Conservation (phyloP, 2,329 filamentous ascomycete species). For the Neoscytalidium dimidiatum region DNA sequence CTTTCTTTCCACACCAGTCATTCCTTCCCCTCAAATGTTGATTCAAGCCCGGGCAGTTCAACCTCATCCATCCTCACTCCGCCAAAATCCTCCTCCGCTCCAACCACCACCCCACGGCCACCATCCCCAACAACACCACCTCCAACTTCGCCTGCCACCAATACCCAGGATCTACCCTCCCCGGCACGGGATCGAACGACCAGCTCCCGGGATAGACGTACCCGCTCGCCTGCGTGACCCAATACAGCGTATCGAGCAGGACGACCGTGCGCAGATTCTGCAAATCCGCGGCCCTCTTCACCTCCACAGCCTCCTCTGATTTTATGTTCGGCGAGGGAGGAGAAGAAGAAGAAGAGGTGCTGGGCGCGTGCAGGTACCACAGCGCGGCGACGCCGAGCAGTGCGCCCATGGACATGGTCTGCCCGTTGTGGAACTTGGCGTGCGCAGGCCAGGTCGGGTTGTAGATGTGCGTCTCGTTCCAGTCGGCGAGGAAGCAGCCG, state of each 20-base stretch:
- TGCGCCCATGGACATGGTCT: slow-evolving; percentile 53
- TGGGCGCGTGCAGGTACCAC: slow-evolving; percentile 37
- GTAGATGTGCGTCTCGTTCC: slow-evolving; percentile 47
- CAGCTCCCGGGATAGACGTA: slow-evolving; percentile 46
- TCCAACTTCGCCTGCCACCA: slow-evolving; percentile 14
- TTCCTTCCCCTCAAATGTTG: too few species aligned
- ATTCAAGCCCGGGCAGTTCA: neutral
- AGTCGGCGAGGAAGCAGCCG: slow-evolving; percentile 39
- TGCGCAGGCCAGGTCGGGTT: slow-evolving; percentile 55
- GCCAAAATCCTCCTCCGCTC: slow-evolving; percentile 13
- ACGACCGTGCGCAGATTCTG: slow-evolving; percentile 18
- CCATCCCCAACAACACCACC: neutral
- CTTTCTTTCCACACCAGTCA: too few species aligned
- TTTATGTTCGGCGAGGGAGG: neutral
- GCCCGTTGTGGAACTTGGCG: slow-evolving; percentile 55
- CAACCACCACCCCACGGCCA: slow-evolving; percentile 8
- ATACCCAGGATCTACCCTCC: neutral
- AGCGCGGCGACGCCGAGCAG: slow-evolving; percentile 40
- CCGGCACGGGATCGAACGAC: neutral
- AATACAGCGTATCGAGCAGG: slow-evolving; percentile 47
- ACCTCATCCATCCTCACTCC: neutral
- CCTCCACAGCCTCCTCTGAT: neutral
- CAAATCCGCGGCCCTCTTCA: neutral
- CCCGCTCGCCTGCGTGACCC: slow-evolving; percentile 45
- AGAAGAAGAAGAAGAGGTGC: too few species aligned